Base-by-base conservation (phyloP, 208 protist genomes). In the Novymonas esmeraldas region DNA sequence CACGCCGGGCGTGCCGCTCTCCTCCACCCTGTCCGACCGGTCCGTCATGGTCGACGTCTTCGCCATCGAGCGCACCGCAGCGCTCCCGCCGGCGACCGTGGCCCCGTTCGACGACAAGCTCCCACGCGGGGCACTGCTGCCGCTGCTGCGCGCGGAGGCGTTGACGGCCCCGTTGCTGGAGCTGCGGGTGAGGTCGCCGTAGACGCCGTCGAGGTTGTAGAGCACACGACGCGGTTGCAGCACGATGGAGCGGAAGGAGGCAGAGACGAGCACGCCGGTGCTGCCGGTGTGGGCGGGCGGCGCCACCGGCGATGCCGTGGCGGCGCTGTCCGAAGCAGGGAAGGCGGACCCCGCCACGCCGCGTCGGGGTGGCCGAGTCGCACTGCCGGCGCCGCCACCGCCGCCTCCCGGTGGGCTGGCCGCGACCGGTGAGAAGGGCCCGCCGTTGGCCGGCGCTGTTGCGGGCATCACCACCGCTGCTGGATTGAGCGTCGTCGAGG, bases 191-290 rank as follows among this genome's bases (percentile, higher is more conserved):
- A 33, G 33, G 20, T 62, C 34, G 5, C 31, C 50, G 57, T 58
- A 73, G 3, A 60, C n/a, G 52, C 39, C 59, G 42, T 56, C 11
- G 6, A 61, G n/a, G 42, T 65, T 48, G 42, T 48, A 31, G 38
- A 39, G 36, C 41, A 73, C 39, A 1, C 50, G 34, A 6, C 59
- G 68, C 16, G 68, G 44, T 42, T 73, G 68, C 58, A 73, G 39
- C n/a, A 73, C 58, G 49, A 61, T 62, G 44, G 58, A 65, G 33
- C 68, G 59, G 10, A 48, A 39, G 5, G 68, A 66, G 0, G 49
- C 42, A 2, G 60, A 73, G 2, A 26, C 29, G 13, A 64, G 45
- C 2, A 36, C 52, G 33, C 45, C 72, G 45, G 50, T 70, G 54
- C 59, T 72, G 60, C 44, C 26, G 54, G n/a, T 64, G 36, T 56